Conservation (phyloP, 2,329 filamentous ascomycete genomes). For the Pseudogymnoascus sp. region DNA sequence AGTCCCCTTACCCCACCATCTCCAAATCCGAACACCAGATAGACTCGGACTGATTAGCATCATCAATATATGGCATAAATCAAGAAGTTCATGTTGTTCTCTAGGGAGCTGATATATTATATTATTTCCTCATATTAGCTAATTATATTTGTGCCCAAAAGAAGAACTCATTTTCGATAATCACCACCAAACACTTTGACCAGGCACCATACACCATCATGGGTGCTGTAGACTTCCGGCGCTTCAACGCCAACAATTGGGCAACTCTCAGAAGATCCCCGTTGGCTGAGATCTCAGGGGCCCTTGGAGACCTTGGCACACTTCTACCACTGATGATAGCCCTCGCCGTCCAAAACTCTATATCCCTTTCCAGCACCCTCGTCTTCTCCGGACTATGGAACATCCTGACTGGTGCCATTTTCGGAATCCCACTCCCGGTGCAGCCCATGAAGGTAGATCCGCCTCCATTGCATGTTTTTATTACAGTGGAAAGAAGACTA, state of each 20-base stretch:
- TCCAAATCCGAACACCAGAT: not conserved
- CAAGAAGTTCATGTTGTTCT: not conserved
- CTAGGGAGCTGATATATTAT: not conserved
- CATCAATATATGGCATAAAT: not conserved
- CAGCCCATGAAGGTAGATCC: slow-evolving; percentile 67
- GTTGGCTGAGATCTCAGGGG: slow-evolving; percentile 76
- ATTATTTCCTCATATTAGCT: not conserved
- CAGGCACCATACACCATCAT: slow-evolving; percentile 12
- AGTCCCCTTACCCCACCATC: not conserved
- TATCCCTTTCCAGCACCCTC: slow-evolving; percentile 75
- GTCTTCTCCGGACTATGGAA: slow-evolving; percentile 87
- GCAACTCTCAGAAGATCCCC: slow-evolving; percentile 48
- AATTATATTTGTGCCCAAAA: not conserved
- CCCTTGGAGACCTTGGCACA: slow-evolving; percentile 82
- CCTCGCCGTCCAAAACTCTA: slow-evolving; percentile 67
- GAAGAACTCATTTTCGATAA: not conserved
- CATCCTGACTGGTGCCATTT: slow-evolving; percentile 70
- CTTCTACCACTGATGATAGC: slow-evolving; percentile 84
- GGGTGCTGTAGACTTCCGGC: slow-evolving; percentile 20
- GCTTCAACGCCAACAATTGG: slow-evolving; percentile 41
- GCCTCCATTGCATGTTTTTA: not conserved
- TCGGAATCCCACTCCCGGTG: slow-evolving; percentile 84
- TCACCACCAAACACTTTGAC: not conserved
- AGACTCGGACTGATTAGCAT: not conserved
- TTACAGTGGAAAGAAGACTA: not conserved